Conservation (phyloP, 768 basidiomycete genomes). For the Termitomyces sp. region DNA sequence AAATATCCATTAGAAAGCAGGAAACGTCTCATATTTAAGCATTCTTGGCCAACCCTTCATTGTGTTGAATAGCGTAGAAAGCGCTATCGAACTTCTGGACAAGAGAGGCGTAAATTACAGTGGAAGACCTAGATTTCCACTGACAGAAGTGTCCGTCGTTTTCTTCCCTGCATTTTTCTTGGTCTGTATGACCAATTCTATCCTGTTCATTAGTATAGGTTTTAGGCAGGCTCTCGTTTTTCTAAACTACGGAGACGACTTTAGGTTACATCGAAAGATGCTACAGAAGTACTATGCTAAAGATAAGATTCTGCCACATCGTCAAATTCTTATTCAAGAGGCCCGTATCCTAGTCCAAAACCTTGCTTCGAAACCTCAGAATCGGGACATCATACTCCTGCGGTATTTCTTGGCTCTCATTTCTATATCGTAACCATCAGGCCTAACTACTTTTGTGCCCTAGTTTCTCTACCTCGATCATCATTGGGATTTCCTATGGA, state of each 20-base stretch:
- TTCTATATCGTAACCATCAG: neutral
- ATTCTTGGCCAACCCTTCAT: conserved; percentile 22
- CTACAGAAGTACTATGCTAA: conserved; percentile 18
- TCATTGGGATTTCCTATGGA: conserved; percentile 20
- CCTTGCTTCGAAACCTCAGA: conserved; percentile 19
- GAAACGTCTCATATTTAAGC: conserved; percentile 16
- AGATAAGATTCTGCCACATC: conserved; percentile 19
- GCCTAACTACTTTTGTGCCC: neutral
- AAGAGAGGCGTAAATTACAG: conserved; percentile 23
- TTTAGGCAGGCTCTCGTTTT: conserved; percentile 14
- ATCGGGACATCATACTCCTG: conserved; percentile 9
- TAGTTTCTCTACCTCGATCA: conserved; percentile 22
- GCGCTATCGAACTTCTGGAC: conserved; percentile 23
- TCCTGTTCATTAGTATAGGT: conserved; percentile 13
- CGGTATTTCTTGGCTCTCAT: conserved; percentile 3
- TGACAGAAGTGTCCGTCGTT: conserved; percentile 13
- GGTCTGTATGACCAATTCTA: neutral
- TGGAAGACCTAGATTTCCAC: conserved; percentile 13
- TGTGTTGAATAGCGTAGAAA: conserved; percentile 19
- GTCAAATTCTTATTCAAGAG: conserved; percentile 23
- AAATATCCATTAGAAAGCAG: conserved; percentile 9
- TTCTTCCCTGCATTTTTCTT: conserved; percentile 1
- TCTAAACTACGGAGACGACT: conserved; percentile 19
- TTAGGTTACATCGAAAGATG: conserved; percentile 17
- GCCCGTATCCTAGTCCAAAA: conserved; percentile 26